Evolutionary conservation across 768 basidiomycete species (phyloP).

Genomic region (Obba rivulosa): DNA sequence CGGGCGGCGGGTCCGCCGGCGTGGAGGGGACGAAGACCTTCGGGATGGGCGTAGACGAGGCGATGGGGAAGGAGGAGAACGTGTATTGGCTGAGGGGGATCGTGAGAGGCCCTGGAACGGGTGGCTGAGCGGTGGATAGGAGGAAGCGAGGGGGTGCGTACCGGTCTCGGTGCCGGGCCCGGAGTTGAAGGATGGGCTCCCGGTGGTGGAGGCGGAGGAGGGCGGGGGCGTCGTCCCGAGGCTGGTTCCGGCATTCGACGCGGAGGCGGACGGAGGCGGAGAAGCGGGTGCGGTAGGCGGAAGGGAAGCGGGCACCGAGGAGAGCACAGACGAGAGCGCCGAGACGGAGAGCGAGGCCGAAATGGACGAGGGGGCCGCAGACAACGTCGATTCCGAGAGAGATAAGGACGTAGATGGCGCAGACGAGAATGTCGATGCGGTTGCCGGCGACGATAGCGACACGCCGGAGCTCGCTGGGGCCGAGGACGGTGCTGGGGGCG

Average conservation of each 20-base stretch:
- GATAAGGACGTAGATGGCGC: slow-evolving; percentile 3
- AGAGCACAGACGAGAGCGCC: background rate
- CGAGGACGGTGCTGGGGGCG: background rate
- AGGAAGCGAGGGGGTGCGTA: slow-evolving; percentile 10
- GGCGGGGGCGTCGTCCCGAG: background rate
- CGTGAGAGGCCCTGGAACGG: slow-evolving; percentile 24
- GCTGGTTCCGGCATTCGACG: background rate
- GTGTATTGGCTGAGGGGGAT: slow-evolving; percentile 36
- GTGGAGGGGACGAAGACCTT: slow-evolving; percentile 50
- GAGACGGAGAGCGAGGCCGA: too few relatives aligned
- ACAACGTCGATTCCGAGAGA: background rate
- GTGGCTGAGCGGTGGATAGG: background rate
- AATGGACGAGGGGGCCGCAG: too few relatives aligned
- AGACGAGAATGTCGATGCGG: slow-evolving; percentile 2
- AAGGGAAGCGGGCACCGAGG: slow-evolving; percentile 2
- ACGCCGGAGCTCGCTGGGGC: background rate
- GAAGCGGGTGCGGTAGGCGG: background rate
- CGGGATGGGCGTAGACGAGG: slow-evolving; percentile 47
- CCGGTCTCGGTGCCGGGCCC: slow-evolving; percentile 21
- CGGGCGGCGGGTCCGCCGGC: slow-evolving; percentile 53
- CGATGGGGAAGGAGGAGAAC: slow-evolving; percentile 59
- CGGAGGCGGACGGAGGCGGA: slow-evolving; percentile 1
- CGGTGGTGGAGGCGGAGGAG: slow-evolving; percentile 3
- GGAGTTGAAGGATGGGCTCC: slow-evolving; percentile 13
- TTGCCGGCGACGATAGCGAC: background rate